Evolutionary conservation across 768 basidiomycete genomes (phyloP), one percentile per base, ranked within the genome.

Genomic region (Agaricus blazei): DNA sequence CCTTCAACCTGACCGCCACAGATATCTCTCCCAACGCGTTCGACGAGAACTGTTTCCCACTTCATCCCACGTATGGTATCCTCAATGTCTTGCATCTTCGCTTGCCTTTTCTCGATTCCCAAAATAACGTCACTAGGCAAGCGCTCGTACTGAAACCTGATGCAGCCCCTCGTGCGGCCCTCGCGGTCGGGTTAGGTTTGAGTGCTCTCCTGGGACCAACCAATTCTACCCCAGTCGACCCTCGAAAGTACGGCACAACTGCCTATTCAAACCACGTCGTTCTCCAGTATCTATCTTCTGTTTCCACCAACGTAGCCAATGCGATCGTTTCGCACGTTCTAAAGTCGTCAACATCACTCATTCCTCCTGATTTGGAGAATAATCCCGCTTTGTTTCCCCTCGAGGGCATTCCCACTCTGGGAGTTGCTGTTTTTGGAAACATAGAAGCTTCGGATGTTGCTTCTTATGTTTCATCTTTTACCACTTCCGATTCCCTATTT

Each of bases 391-490:
- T 83, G 4, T 74, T 68, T 52, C 62, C 68, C 50, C 61, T 84
- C n/a, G 59, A 72, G 9, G 63, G 68, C 1, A 68, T 87, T 44
- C 85, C 84, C 24, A 58, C 68, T 1, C 62, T 88, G 36, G 85
- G 86, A 66, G 81, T 85, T 3, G 84, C 83, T 1, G 62, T 87
- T n/a, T 86, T 87, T 63, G 85, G 85, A 5, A 69, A 75, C 12
- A 65, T 87, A 26, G 62, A 65, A 12, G 72, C 77, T 15, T 59
- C 75, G 3, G 85, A 87, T 62, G 64, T 84, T 28, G 60, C 60
- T 36, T 76, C 70, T 34, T 74, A 75, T 6, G 67, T 76, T 24
- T 80, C 83, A 19, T 75, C 81, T 7, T 80, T 85, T 56, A 70
- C 77, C 9, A 65, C 81, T 23, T 71, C 73, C 27, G 79, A 75